Base-by-base conservation (phyloP, 2,329 filamentous ascomycete species). In the Thelonectria olida region DNA sequence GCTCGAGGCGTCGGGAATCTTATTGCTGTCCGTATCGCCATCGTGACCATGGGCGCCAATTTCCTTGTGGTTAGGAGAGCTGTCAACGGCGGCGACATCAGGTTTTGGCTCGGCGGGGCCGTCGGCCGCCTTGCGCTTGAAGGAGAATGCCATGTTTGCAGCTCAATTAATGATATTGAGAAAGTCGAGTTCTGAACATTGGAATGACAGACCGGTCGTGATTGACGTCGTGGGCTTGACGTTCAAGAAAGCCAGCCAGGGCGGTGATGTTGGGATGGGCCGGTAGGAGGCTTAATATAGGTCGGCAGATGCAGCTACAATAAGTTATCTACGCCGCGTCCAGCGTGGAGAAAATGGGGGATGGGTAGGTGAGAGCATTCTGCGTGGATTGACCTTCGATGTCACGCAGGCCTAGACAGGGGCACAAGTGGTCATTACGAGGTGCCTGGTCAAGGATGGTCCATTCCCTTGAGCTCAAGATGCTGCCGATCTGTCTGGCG, bases 1-100 rank as follows among this genome's bases (percentile, higher is more conserved):
- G 45, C 61, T 63, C 5, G 60, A 51, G 6, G 44, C 28, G 75
- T 80, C n/a, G 2, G 66, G 62, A 15, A 68, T 60, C 2, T 15
- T 27, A 13, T 78, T 75, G 23, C 70, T 69, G 57, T 79, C 72
- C 34, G 68, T 61, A 23, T 80, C 75, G 42, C 69, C 70, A 53
- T 81, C 75, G 54, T 63, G 61, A 10, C 65, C 54, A 15, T 67
- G n/a, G 19, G 19, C 50, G 19, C 56, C 52, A 22, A 61, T 60
- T 20, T 69, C 63, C 39, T 67, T 62, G 36, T 69, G 62, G 13
- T 64, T 62, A 36, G 23, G 17, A 12, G 31, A 20, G 25, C 27
- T 45, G 15, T 51, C 50, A 17, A 20, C 7, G 6, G 22, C 15
- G 10, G 28, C 34, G 6, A 41, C 56, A 13, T 65, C 50, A 15